phyloP scores from a whole-genome alignment of 2,329 filamentous ascomycete species.

The Sclerotiophoma versabilis region DNA sequence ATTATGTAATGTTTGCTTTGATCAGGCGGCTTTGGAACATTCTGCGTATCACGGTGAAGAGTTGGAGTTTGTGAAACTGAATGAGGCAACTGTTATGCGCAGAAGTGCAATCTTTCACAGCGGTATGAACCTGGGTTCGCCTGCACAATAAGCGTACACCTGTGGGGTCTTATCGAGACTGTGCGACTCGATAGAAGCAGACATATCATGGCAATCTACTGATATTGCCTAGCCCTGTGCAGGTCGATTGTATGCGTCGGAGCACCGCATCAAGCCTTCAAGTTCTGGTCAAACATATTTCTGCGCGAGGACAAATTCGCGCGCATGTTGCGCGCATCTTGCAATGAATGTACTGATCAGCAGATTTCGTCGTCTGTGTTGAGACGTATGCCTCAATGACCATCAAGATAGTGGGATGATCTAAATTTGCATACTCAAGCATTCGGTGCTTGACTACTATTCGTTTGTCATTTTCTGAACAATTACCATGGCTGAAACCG shows the following conservation, averaged over 20 bases:
- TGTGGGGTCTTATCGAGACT: not conserved
- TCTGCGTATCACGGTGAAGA: not conserved
- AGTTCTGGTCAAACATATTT: not conserved
- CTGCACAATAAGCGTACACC: not conserved
- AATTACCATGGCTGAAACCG: slow-evolving; percentile 7
- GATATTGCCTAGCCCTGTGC: not conserved
- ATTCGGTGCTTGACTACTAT: slow-evolving; percentile 11
- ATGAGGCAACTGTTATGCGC: not conserved
- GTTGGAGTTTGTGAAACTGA: not conserved
- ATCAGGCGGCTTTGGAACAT: not conserved
- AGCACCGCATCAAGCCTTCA: not conserved
- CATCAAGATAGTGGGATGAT: slow-evolving; percentile 5
- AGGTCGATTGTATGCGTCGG: not conserved
- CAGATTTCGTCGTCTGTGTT: not conserved
- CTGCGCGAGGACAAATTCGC: not conserved
- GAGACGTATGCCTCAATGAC: not conserved
- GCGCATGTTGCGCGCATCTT: slow-evolving; percentile 3
- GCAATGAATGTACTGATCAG: not conserved
- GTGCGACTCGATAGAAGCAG: not conserved
- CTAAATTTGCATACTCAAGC: slow-evolving; percentile 2
- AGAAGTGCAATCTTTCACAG: not conserved
- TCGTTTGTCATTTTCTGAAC: slow-evolving; percentile 16
- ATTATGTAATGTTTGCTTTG: not conserved
- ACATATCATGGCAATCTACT: not conserved
- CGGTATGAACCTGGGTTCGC: not conserved